Base-by-base conservation (phyloP, 2,329 filamentous ascomycete genomes). In the Botrytis paeoniae region DNA sequence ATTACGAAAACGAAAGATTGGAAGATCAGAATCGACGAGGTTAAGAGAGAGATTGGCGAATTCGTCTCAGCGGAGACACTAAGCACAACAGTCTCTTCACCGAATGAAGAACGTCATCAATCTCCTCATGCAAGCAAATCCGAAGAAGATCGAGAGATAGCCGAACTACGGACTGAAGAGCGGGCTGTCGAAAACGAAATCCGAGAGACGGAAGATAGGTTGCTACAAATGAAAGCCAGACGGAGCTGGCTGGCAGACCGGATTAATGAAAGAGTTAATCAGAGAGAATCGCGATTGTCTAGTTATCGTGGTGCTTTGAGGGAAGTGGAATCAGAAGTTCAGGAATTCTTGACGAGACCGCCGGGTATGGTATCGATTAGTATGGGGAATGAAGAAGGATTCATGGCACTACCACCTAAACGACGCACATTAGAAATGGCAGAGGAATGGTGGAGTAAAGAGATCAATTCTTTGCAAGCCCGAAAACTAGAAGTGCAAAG, bases 361-460 rank as follows among this genome's bases (percentile, higher is more conserved):
- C 87, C 88, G 0, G 81, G 77, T 25, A 68, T 73, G 16, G 74
- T 71, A 25, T 78, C 76, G 4, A 70, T 76, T 20, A 71, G 77
- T 5, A 76, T 78, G 75, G 76, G 74, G 5, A 76, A 73, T 12
- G 83, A 85, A 54, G 77, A 78, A 45, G 75, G 76, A 3, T 93
- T 93, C 71, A 79, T 91, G 51, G 83, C 85, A 3, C 83, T 94
- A 12, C 87, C 89, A 0, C 86, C 89, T 0, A 88, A 91, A 76
- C 86, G 91, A 29, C 85, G 92, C 64, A 94, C 92, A 0, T 80
- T 91, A 1, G 88, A 88, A 22, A 91, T 94, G 89, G 92, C 92
- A 0, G 88, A 85, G 74, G 86, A 90, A 22, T 92, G 92, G 86
- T 94, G 91, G 89, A 85, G 88, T 71, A 86, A 86, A 9, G 91